Percentiles rank a stretch among this genome's conserved stretches.
Evolutionary conservation across 345 rosid species (phyloP).

Genomic region (Syzygium jambos): DNA sequence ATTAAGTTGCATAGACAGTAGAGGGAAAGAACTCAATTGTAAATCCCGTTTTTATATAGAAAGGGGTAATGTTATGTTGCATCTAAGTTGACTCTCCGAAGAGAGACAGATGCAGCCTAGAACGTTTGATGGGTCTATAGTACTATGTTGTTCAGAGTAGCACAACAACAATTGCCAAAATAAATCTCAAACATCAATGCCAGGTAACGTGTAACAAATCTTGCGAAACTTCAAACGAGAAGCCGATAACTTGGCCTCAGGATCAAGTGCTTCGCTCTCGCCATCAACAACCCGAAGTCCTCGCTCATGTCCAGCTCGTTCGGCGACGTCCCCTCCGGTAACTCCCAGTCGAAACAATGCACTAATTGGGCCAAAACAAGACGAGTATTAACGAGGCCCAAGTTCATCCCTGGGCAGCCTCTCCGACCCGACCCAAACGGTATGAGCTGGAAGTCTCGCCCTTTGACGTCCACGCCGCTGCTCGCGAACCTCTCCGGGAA

Average conservation of each 20-base stretch:
- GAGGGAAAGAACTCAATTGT: too few species aligned
- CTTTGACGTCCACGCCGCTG: background rate
- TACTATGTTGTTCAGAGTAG: too few species aligned
- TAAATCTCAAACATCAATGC: background rate
- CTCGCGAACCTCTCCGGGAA: conserved; percentile 17
- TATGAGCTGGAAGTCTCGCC: conserved; percentile 5
- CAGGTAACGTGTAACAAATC: too few species aligned
- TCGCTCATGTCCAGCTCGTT: background rate
- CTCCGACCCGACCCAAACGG: conserved; percentile 5
- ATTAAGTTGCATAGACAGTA: too few species aligned
- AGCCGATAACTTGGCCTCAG: background rate
- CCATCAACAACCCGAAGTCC: background rate
- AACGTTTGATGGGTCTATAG: too few species aligned
- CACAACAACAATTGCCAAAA: too few species aligned
- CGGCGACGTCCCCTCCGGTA: background rate
- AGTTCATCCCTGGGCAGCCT: background rate
- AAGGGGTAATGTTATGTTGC: too few species aligned
- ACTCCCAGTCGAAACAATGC: background rate
- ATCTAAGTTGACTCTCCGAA: too few species aligned
- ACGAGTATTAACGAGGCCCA: background rate
- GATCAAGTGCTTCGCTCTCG: background rate
- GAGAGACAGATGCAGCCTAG: too few species aligned
- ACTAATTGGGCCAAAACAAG: background rate
- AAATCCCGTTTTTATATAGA: too few species aligned
- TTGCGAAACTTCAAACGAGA: background rate